Evolutionary conservation across 2,329 filamentous ascomycete genomes (phyloP), one percentile per base, ranked within the genome.

Genomic region (Ophiognomonia clavigignenti-juglandacearum): DNA sequence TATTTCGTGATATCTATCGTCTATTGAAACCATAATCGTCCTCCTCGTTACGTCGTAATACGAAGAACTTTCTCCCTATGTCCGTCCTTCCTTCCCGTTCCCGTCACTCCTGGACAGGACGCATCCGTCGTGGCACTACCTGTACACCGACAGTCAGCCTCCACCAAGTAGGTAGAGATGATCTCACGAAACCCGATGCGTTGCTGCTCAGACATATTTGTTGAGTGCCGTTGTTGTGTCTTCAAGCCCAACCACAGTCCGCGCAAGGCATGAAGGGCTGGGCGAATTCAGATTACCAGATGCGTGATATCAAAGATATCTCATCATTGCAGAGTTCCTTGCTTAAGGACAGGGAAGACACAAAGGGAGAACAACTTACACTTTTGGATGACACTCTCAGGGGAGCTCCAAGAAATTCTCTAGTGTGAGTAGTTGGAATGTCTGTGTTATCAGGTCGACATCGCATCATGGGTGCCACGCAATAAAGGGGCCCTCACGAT

Each of bases 381-480:
- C 37, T 42, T 43, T 24, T 6, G 13, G 16, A 43, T 19, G n/a
- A 24, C 29, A 13, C 26, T 13, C 29, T 13, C 29, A 29, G 4
- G 10, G 29, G 20, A 36, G 4, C 14, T 24, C 27, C 9, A 7
- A 16, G 8, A n/a, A 35, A 20, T 7, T 11, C 27, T 14, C 20
- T 19, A 14, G 1, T 14, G 6, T 23, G 18, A 2, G 16, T 16
- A 20, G 34, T 22, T 36, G 48, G 29, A 36, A 47, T 31, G 27
- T 42, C 36, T 41, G 43, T 47, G 44, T 45, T 53, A 58, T 80
- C 74, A 81, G 78, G 78, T 82, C 77, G 82, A 82, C 78, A 79
- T 59, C 78, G 75, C 72, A 78, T 82, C 78, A 80, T 82, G 78
- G 51, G 77, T 71, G 75, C 77, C 77, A 67, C 75, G 63, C 75